phyloP scores from a whole-genome alignment of 1,139 yeast genomes.

The Candida sp. region DNA sequence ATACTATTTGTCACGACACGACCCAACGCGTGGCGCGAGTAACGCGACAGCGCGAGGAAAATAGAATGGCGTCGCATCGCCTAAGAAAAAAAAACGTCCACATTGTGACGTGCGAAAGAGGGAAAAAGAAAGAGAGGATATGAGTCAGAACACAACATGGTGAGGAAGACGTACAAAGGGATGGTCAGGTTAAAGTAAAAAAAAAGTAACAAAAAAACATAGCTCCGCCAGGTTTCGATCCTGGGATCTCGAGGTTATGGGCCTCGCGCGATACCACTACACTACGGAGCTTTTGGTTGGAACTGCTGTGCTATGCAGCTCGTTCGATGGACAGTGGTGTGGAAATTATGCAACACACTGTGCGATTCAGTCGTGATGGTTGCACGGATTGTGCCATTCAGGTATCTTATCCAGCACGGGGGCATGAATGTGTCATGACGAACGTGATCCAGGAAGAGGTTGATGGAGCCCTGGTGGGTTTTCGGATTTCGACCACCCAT shows the following conservation, averaged over 20 bases:
- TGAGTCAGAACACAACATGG: neutral
- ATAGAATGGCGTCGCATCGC: too few species aligned
- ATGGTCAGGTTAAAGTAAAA: too few species aligned
- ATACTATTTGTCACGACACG: neutral
- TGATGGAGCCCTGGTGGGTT: too few species aligned
- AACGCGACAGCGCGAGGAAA: neutral
- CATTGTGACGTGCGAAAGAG: too few species aligned
- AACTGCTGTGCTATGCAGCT: neutral
- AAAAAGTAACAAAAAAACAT: neutral
- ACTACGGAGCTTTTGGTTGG: neutral
- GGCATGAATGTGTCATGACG: too few species aligned
- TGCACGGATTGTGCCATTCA: too few species aligned
- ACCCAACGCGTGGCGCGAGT: neutral
- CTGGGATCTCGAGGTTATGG: conserved; percentile 5
- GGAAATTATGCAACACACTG: neutral
- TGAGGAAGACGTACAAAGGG: neutral
- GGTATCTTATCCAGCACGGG: too few species aligned
- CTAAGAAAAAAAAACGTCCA: too few species aligned
- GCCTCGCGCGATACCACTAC: conserved; percentile 5
- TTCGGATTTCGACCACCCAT: too few species aligned
- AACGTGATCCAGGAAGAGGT: too few species aligned
- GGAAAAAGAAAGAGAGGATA: neutral
- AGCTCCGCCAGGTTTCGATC: conserved; percentile 5
- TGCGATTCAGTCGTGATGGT: neutral
- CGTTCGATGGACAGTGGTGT: neutral